Base-by-base conservation (phyloP, 2,329 filamentous ascomycete species). In the Eutypella sp. region DNA sequence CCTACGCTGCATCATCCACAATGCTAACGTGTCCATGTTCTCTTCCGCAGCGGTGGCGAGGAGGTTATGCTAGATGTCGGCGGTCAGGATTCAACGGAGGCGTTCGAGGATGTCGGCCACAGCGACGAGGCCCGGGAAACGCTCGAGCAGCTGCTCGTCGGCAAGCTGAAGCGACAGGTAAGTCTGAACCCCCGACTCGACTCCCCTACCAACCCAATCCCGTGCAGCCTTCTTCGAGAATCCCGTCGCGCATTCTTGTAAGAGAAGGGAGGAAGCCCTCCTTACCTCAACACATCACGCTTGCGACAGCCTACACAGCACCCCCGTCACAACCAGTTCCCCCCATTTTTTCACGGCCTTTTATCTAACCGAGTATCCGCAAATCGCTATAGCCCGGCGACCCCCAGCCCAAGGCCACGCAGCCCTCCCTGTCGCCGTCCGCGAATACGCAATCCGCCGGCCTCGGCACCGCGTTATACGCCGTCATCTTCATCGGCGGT, bases 91-190 rank as follows among this genome's bases (percentile, higher is more conserved):
- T 87, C 88, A 62, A 96, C 92, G 60, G 93, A 97, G 74, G 92
- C 93, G 51, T 99, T 99, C 67, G 93, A 99, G 76, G 93, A 99
- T 72, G 93, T 99, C 63, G 93, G 93, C 65, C 93, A 99, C 85
- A 95, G 88, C 62, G 93, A 99, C 71, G 93, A 99, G 78, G 93
- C 93, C 57, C 86, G 93, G 57, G 92, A 97, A 76, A 92, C 95
- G 57, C 83, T 99, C 47, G 83, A 86, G 25, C 81, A 82, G 62
- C 75, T 95, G 55, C 71, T 83, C 43, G 78, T 93, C 56, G 91
- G 89, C 55, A 76, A 66, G 31, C 71, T 96, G 67, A 95, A 95
- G 83, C 81, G 89, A 68, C 67, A 80, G 76, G 89, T 95, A 79
- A 62, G 82, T 67, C 49, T 16, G 31, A 40, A 41, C 49, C 46